These are phyloP conservation scores for Harringtonia aguacate DNA, from an alignment of 2,329 filamentous ascomycete genomes.

Conservation along the genomic window DNA sequence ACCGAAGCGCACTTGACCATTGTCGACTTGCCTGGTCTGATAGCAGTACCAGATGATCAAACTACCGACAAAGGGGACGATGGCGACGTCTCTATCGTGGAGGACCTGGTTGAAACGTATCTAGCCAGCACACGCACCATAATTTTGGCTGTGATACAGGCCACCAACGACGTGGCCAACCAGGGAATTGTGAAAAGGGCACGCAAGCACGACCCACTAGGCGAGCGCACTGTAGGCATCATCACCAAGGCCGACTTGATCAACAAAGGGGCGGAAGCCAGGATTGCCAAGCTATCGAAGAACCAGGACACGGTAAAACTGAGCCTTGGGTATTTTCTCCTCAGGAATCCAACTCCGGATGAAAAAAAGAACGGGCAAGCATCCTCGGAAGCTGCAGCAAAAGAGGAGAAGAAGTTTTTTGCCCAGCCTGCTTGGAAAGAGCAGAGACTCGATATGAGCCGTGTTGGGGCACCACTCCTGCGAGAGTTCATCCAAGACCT, in stretches of 20 bases:
- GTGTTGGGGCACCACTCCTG: too few species aligned
- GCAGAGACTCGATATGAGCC: too few species aligned
- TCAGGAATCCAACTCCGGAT: too few species aligned
- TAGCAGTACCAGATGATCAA: conserved; percentile 16
- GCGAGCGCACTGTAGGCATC: conserved; percentile 41
- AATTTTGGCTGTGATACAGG: conserved; percentile 43
- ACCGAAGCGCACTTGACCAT: conserved; percentile 41
- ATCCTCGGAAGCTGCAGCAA: too few species aligned
- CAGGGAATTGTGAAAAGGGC: conserved; percentile 39
- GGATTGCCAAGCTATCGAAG: conserved; percentile 23
- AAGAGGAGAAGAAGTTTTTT: too few species aligned
- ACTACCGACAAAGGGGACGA: conserved; percentile 18
- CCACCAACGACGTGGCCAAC: conserved; percentile 36
- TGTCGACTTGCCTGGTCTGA: conserved; percentile 43
- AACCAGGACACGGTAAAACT: conserved; percentile 19
- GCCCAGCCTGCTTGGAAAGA: too few species aligned
- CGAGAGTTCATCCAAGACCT: too few species aligned
- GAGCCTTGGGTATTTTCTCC: conserved; percentile 26
- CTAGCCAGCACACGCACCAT: conserved; percentile 48
- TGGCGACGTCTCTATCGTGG: conserved; percentile 20
- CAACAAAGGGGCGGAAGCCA: conserved; percentile 24
- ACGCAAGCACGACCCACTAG: conserved; percentile 28
- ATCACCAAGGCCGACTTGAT: conserved; percentile 45
- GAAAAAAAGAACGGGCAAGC: too few species aligned
- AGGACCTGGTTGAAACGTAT: conserved; percentile 35